These are phyloP conservation scores for Cercospora berteroae DNA, from an alignment of 2,329 filamentous ascomycete species.

Conservation along the genomic window DNA sequence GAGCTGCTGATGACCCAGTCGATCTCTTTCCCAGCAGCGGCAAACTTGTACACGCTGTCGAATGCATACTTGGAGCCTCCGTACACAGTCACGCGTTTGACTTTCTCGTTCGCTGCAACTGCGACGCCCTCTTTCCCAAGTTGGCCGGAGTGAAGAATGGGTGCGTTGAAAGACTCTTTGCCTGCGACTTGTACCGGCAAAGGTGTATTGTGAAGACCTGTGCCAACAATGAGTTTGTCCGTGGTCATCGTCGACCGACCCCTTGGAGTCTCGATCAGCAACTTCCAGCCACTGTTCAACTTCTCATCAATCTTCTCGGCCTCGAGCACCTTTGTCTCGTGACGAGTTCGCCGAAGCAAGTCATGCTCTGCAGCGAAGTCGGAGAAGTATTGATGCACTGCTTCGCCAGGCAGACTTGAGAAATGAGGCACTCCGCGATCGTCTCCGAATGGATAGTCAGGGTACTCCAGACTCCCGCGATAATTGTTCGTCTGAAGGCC, in stretches of 20 bases:
- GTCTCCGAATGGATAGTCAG: constrained; percentile 17
- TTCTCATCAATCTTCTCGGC: constrained; percentile 12
- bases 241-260: constrained; percentile 1
- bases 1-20: constrained; percentile 18
- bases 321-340: constrained; percentile 11
- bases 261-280: constrained; percentile 3
- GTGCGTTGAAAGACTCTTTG: constrained; percentile 11
- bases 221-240: constrained; percentile 17
- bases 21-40: constrained; percentile 18
- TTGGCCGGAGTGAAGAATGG: constrained; percentile 9
- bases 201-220: constrained; percentile 4
- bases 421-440: constrained; percentile 9
- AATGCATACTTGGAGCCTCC: constrained; percentile 19
- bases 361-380: constrained; percentile 14
- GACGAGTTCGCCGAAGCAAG: constrained; percentile 6
- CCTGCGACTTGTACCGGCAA: constrained; percentile 9
- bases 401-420: constrained; percentile 13
- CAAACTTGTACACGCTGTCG: constrained; percentile 17
- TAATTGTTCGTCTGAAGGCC: constrained; percentile 17
- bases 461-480: constrained; percentile 15
- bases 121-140: constrained; percentile 3
- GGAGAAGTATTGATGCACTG: constrained; percentile 15
- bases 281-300: constrained; percentile 12
- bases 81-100: constrained; percentile 14
- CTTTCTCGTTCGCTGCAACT: background rate